Base-by-base conservation (phyloP, 2,329 filamentous ascomycete species). In the Hymenoscyphus repandus region DNA sequence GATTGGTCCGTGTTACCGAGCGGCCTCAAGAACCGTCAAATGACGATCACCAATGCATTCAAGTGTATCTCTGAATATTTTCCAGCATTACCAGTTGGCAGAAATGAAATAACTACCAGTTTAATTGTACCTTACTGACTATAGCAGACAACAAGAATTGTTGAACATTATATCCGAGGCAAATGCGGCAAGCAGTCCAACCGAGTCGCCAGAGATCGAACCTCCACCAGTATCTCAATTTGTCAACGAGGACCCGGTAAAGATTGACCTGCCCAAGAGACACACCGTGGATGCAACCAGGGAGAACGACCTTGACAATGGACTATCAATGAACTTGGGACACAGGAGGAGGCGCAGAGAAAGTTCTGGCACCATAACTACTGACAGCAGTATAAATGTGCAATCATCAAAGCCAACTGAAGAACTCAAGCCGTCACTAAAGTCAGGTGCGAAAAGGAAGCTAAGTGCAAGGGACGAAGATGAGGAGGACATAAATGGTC, bases 1-100 rank as follows among this genome's bases (percentile, higher is more conserved):
- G 77, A 84, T 91, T 91, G 86, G 88, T 92, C 88, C 88, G 87
- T 92, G 88, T 93, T 92, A 83, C 88, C 81, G 86, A 92, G 85
- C 83, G 84, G 86, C 82, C 80, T 90, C 88, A 92, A 92, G 87
- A 91, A 86, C 88, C 86, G 84, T 82, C 73, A 75, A 69, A 80
- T 86, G 88, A 89, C 79, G 88, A 88, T 76, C 73, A 72, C 79
- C 80, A 85, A 83, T 77, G 84, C 80, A 79, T 77, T 78, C 66
- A 76, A 76, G 80, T 85, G 86, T 85, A 88, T 70, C 78, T 88
- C 87, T 91, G 86, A 90, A 57, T 58, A 27, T 41, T 41, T 34
- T 37, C 34, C 5, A 37, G 12, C 15, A 9, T 37, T 37, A 5
- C 10, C 34, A 37, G 5, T 17, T 37, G 10, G 12, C 34, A 37